phyloP scores from a whole-genome alignment of 257 asterid species.

The Leptodermis oblonga region DNA sequence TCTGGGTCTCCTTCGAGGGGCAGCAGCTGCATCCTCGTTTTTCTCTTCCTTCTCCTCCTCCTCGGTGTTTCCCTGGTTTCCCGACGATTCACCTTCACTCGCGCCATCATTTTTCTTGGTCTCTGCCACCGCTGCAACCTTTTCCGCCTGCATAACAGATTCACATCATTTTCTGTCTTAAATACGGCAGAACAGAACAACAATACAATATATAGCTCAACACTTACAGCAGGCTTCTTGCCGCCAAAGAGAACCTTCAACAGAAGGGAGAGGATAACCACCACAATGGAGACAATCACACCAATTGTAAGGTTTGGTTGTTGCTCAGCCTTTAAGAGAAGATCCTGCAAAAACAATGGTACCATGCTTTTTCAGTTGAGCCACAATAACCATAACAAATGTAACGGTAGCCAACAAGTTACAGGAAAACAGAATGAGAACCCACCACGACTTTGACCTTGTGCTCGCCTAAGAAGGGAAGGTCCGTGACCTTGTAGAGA shows the following conservation, averaged over 20 bases:
- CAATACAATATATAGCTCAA: background rate
- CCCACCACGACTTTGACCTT: constrained; percentile 70
- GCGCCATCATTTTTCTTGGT: constrained; percentile 40
- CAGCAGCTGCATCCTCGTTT: constrained; percentile 42
- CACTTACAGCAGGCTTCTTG: constrained; percentile 47
- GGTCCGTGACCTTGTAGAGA: constrained; percentile 81
- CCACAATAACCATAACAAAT: background rate
- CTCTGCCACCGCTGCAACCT: constrained; percentile 26
- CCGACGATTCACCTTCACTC: constrained; percentile 58
- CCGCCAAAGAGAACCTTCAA: constrained; percentile 75
- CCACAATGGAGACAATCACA: constrained; percentile 42
- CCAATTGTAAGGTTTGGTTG: constrained; percentile 81
- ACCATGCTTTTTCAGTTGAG: constrained; percentile 12
- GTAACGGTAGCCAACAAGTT: background rate
- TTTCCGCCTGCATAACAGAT: constrained; percentile 40
- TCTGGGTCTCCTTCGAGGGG: constrained; percentile 60
- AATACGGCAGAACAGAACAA: background rate
- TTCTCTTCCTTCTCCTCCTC: constrained; percentile 49
- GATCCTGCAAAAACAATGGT: constrained; percentile 43
- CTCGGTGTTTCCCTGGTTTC: constrained; percentile 46
- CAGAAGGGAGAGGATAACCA: constrained; percentile 52
- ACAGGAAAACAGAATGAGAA: background rate
- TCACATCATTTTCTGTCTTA: background rate
- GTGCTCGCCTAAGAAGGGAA: constrained; percentile 81
- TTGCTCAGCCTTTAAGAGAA: constrained; percentile 78